These are phyloP conservation scores for Tolypocladium pustulatum DNA, from an alignment of 2,329 filamentous ascomycete species.

Conservation along the genomic window DNA sequence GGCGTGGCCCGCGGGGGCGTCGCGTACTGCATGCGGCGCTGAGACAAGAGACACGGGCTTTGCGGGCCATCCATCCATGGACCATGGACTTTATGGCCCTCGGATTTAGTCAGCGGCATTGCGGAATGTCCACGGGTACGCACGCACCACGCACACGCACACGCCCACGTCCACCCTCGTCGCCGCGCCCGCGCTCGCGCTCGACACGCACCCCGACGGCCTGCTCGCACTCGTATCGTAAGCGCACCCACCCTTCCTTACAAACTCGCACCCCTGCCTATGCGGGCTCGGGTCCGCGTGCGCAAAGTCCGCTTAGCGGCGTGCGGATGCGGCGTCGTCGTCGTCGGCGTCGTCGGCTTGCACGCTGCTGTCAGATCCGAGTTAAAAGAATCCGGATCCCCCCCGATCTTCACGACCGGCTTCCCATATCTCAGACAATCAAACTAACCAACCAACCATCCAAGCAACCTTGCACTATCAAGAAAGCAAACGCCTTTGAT, in stretches of 20 bases:
- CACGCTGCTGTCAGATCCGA: slow-evolving; percentile 1
- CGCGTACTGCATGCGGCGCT: slow-evolving; percentile 4
- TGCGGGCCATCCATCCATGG: too few species aligned
- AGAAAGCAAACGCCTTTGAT: background rate
- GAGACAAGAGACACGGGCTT: too few species aligned
- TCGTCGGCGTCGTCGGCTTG: slow-evolving; percentile 6
- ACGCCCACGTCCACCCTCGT: too few species aligned
- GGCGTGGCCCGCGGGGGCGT: background rate
- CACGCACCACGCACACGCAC: too few species aligned
- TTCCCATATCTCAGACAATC: background rate
- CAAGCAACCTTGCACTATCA: background rate
- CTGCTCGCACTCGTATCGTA: background rate
- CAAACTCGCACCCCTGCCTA: background rate
- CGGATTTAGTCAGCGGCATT: slow-evolving; percentile 11
- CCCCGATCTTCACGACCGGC: background rate
- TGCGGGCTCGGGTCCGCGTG: slow-evolving; percentile 19
- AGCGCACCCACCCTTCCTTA: background rate
- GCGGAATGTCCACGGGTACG: slow-evolving; percentile 4
- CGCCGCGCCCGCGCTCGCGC: background rate
- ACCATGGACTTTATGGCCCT: background rate
- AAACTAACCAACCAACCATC: background rate
- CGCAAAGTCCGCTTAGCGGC: slow-evolving; percentile 21
- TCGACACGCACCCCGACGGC: too few species aligned
- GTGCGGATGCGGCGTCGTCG: background rate
- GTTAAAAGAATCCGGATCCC: slow-evolving; percentile 14